These are phyloP conservation scores for Allomyces javanicus DNA, from an alignment of 192 early-diverging fungal species.

Conservation along the genomic window DNA sequence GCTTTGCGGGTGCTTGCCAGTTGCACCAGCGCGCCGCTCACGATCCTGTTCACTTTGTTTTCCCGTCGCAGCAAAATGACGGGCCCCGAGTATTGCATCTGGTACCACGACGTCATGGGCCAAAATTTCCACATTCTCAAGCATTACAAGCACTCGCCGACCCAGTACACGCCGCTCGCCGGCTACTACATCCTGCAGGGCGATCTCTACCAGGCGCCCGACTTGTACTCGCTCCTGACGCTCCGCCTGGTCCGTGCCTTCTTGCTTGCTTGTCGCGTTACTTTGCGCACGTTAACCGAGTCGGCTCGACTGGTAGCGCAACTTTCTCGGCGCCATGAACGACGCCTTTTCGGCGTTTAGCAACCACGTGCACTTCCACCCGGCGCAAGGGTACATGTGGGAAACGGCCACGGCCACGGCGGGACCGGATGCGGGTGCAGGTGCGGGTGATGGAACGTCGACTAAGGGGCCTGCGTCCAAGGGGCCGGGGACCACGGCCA, in stretches of 20 bases:
- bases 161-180: constrained; percentile 19
- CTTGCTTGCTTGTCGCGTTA: neutral
- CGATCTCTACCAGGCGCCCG: constrained; percentile 53
- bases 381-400: constrained; percentile 37
- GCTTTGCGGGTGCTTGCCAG: too few relatives aligned
- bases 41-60: too few relatives aligned
- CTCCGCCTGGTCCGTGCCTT: constrained; percentile 34
- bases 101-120: too few relatives aligned
- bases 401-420: constrained; percentile 5
- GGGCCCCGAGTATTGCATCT: too few relatives aligned
- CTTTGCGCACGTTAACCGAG: neutral
- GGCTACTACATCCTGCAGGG: constrained; percentile 50
- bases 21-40: too few relatives aligned
- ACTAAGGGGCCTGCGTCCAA: too few relatives aligned
- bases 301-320: constrained; percentile 12
- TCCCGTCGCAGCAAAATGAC: too few relatives aligned
- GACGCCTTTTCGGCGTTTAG: constrained; percentile 34
- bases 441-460: too few relatives aligned
- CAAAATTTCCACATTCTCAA: too few relatives aligned
- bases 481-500: too few relatives aligned
- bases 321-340: constrained; percentile 26
- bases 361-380: constrained; percentile 30
- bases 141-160: too few relatives aligned
- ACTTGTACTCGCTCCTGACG: constrained; percentile 44
- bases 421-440: too few relatives aligned